Conservation (phyloP, 768 basidiomycete genomes). For the Russula griseocarnosa region DNA sequence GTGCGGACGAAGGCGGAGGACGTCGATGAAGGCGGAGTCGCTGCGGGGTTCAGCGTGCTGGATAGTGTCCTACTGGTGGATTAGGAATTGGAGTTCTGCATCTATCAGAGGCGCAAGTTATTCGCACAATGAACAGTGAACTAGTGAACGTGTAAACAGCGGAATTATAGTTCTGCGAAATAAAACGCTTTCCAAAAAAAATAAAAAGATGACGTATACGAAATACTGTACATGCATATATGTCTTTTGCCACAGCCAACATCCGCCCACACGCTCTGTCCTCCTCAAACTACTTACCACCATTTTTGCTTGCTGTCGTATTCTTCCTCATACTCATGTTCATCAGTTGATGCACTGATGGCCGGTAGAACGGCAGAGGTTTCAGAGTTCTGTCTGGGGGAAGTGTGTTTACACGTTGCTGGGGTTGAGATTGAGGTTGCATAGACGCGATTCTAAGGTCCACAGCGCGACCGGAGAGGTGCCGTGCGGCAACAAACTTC, state of each 20-base stretch:
- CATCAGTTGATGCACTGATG: slow-evolving; percentile 42
- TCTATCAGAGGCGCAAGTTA: too few species aligned
- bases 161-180: too few species aligned
- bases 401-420: slow-evolving; percentile 35
- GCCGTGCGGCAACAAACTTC: too few species aligned
- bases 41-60: slow-evolving; percentile 49
- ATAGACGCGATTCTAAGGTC: neutral
- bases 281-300: too few species aligned
- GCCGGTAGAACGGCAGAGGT: slow-evolving; percentile 57
- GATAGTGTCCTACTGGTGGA: slow-evolving; percentile 43
- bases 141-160: too few species aligned
- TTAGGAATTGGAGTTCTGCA: neutral
- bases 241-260: too few species aligned
- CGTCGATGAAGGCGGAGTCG: slow-evolving; percentile 84
- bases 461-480: too few species aligned
- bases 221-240: too few species aligned
- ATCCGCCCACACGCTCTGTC: too few species aligned
- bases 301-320: slow-evolving; percentile 14
- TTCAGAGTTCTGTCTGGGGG: slow-evolving; percentile 66
- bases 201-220: too few species aligned
- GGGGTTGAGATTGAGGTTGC: slow-evolving; percentile 15
- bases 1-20: slow-evolving; percentile 87
- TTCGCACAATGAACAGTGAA: too few species aligned
- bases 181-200: too few species aligned
- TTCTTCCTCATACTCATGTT: slow-evolving; percentile 31